Base-by-base conservation (phyloP, 108 stramenopile species). In the Pseudonitzschia delicatissima region DNA sequence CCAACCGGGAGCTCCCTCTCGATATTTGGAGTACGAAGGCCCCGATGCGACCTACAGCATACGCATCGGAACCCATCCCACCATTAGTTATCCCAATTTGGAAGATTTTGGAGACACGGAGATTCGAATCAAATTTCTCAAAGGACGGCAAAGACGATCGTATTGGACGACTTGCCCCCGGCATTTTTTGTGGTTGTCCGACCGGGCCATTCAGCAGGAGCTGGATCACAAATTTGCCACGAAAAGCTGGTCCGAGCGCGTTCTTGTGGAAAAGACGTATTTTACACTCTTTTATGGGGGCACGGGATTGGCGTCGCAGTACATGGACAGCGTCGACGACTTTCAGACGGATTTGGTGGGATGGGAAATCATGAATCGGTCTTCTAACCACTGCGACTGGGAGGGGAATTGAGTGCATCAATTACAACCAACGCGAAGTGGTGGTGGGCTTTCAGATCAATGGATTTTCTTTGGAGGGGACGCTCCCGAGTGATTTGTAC, bases 371-470 rank as follows among this genome's bases (percentile, higher is more conserved):
- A 55, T 58, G 40, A 29, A 49, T 4, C 71, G 64, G 28, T 20
- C 39, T 18, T 17, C 44, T 0, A 27, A 72, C 63, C 35, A 57
- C 26, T 79, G 77, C 59, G 45, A 60, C 15, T 79, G 77, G 77
- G 73, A 64, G 34, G 77, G 77, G 1, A n/a, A 66, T 79, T 2
- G 49, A 67, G 42, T 79, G 77, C 47, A 42, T 45, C 12, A 49
- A 39, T 39, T 11, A 49, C n/a, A 52, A 52, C 29, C 15, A 13
- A 45, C 45, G 45, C 39, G 13, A n/a, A 7, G 45, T 45, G 27
- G 29, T 73, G 1, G 51, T 42, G 1, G 29, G 57, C 17, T 45
- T 73, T 51, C n/a, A 15, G 23, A 44, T 73, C 18, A 4, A 52
- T 26, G 31, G 51, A 5, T 62, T 52, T 18, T 57, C 42, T 0